phyloP scores from a whole-genome alignment of 2,329 filamentous ascomycete genomes.

The Metarhizium brunneum region DNA sequence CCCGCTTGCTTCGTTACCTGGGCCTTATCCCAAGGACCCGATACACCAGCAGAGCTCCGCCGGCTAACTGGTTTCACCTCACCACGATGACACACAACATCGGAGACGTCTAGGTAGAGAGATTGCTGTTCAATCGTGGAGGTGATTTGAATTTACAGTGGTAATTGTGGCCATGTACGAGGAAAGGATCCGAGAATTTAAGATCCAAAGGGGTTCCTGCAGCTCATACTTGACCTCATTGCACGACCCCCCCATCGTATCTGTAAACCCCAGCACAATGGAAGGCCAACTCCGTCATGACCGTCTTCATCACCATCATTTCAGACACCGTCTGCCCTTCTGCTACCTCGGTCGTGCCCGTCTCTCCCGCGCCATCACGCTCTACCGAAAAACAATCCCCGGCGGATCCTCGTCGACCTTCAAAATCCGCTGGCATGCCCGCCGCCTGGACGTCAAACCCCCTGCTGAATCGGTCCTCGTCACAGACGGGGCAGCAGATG shows the following conservation, averaged over 20 bases:
- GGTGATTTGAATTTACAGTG: not conserved
- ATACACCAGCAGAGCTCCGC: constrained; percentile 7
- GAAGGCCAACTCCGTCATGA: constrained; percentile 39
- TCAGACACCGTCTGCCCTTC: constrained; percentile 76
- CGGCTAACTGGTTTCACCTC: not conserved
- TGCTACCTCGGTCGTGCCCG: constrained; percentile 76
- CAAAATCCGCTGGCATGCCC: constrained; percentile 65
- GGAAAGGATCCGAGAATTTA: not conserved
- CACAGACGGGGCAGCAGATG: constrained; percentile 50
- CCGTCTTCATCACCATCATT: constrained; percentile 67
- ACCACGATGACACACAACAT: not conserved
- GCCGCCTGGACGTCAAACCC: constrained; percentile 58
- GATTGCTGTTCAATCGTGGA: not conserved
- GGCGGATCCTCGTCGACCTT: constrained; percentile 56
- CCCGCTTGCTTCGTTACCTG: not conserved
- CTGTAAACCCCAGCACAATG: not conserved
- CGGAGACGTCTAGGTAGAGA: not conserved
- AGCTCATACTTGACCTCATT: not conserved
- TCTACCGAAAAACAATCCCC: constrained; percentile 55
- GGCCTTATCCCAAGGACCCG: not conserved
- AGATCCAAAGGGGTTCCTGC: not conserved
- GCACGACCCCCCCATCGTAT: not conserved
- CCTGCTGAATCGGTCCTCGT: constrained; percentile 34
- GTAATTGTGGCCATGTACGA: not conserved
- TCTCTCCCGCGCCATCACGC: constrained; percentile 60